These are phyloP conservation scores for Solanum rostratum DNA, from an alignment of 257 asterid genomes.

Conservation along the genomic window DNA sequence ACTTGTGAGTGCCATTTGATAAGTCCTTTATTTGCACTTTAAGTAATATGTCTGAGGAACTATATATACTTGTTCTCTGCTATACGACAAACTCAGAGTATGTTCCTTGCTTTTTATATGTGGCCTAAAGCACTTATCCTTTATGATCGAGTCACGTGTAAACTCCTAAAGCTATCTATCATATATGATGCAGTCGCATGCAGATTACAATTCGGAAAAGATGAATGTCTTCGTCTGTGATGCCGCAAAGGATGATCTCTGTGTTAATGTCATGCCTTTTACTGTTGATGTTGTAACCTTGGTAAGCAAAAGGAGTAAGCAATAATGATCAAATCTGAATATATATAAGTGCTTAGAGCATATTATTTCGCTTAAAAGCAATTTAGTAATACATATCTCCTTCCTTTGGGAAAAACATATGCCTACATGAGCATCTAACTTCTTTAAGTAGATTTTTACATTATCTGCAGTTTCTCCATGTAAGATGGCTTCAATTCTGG, in stretches of 20 bases:
- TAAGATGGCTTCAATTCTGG: constrained; percentile 54
- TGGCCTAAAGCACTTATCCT: background rate
- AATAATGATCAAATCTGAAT: background rate
- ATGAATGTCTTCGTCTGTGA: constrained; percentile 58
- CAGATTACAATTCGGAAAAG: constrained; percentile 27
- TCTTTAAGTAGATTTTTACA: constrained; percentile 52
- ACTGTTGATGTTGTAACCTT: constrained; percentile 65
- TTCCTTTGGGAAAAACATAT: background rate
- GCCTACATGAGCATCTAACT: constrained; percentile 7
- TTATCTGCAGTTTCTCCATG: constrained; percentile 84
- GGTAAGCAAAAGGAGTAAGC: constrained; percentile 31
- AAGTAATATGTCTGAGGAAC: background rate
- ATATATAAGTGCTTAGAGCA: background rate
- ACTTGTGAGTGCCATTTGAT: background rate
- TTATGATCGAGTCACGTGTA: constrained; percentile 34
- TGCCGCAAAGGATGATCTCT: constrained; percentile 56
- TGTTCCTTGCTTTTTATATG: background rate
- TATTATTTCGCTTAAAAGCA: background rate
- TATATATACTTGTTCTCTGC: background rate
- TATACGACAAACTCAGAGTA: background rate
- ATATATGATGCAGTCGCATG: constrained; percentile 37
- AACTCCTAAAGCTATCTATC: background rate
- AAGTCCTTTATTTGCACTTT: background rate
- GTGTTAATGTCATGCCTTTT: constrained; percentile 31
- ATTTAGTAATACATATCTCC: background rate